Evolutionary conservation across 2,329 filamentous ascomycete genomes (phyloP).

Genomic region (Alternaria atra): DNA sequence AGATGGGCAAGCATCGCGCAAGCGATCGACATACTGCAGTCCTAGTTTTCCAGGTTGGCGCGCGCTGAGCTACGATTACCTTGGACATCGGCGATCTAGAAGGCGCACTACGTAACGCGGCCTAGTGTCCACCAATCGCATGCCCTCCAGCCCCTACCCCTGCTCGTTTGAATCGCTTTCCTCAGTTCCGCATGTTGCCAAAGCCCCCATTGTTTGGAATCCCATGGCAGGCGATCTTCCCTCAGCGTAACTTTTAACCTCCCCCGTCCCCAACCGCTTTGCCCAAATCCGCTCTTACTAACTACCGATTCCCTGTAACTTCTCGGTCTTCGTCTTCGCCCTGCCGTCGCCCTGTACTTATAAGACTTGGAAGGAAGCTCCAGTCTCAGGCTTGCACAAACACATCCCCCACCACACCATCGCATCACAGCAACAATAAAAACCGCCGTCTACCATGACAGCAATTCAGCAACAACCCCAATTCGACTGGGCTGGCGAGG

Average conservation of each 20-base stretch:
- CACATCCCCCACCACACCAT: background rate
- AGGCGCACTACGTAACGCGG: slow-evolving; percentile 14
- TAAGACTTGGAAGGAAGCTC: background rate
- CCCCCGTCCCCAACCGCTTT: background rate
- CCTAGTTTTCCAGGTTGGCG: background rate
- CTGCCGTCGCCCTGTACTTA: background rate
- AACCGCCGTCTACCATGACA: slow-evolving; percentile 22
- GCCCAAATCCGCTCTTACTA: background rate
- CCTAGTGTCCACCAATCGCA: slow-evolving; percentile 9
- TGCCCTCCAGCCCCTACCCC: background rate
- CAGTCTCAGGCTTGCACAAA: background rate
- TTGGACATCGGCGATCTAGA: slow-evolving; percentile 12
- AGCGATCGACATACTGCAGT: background rate
- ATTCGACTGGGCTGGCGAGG: slow-evolving; percentile 42
- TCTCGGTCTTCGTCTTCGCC: background rate
- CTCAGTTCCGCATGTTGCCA: slow-evolving; percentile 15
- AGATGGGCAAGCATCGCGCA: background rate
- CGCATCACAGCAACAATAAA: background rate
- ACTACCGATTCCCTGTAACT: background rate
- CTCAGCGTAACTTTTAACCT: slow-evolving; percentile 8
- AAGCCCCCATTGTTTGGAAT: slow-evolving; percentile 18
- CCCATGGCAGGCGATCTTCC: slow-evolving; percentile 12
- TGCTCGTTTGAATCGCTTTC: slow-evolving; percentile 17
- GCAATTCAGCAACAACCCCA: slow-evolving; percentile 28
- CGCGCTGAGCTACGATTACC: slow-evolving; percentile 3